Base-by-base conservation (phyloP, 495 filamentous ascomycete species). In the Penicillium lividum region DNA sequence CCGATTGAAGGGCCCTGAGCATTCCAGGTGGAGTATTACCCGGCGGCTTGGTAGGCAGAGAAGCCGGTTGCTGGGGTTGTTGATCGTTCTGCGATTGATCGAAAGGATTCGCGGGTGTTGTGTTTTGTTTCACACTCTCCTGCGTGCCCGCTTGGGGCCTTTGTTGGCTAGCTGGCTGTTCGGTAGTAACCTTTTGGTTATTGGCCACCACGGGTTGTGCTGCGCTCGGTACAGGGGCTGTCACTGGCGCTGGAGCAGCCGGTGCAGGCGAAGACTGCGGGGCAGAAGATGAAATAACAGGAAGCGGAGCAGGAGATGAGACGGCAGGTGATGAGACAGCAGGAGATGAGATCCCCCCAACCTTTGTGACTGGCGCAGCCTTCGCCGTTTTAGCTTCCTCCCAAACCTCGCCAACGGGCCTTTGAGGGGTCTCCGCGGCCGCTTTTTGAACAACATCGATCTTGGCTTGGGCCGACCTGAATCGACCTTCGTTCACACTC, bases 351-450 rank as follows among this genome's bases (percentile, higher is more conserved):
- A 33, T 46, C 51, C 22, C 9, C 22, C 7, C 28, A 9, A 11
- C 30, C 49, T 46, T 46, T 28, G 51, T 55, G n/a, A 59, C 55
- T 29, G 62, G 55, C 7, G 61, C 69, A 16, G 86, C 81, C 64
- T 85, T 90, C n/a, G 85, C 84, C 27, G 76, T 76, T 73, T 93
- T 90, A 0, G 86, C 91, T 31, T 88, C 73, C 40, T 87, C 85
- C 90, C 91, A 97, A 0, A 96, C 92, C 68, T 96, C 91, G 10
- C 73, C 79, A 7, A 97, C 91, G 13, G 90, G 84, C 56, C 82
- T 84, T 67, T 92, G 77, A 2, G 93, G 93, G 0, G 91, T 95
- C n/a, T 96, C 89, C 27, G 79, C 80, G 0, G 89, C 92, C 15
- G 91, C 92, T 49, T 83, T 88, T 57, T 90, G 80, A 10, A 97